Conservation (phyloP, 345 rosid genomes). For the Lumnitzera racemosa region DNA sequence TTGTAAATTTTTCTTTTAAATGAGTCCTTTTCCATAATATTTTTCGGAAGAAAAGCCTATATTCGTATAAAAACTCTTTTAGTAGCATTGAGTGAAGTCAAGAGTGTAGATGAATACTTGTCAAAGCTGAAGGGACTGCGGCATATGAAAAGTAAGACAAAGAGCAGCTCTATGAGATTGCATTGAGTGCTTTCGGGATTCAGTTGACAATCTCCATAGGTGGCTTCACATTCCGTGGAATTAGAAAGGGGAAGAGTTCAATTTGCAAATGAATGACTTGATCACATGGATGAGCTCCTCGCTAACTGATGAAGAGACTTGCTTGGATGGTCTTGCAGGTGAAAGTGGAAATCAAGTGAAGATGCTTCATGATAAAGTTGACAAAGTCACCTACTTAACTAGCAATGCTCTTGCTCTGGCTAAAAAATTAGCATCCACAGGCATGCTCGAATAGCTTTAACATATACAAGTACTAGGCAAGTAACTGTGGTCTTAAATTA, state of each 20-base stretch:
- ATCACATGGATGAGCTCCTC: conserved; percentile 67
- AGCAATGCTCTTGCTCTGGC: conserved; percentile 85
- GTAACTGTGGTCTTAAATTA: too few relatives aligned
- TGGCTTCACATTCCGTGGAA: conserved; percentile 49
- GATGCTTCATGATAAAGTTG: conserved; percentile 28
- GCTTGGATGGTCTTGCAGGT: conserved; percentile 66
- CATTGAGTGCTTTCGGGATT: conserved; percentile 43
- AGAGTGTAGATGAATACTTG: conserved; percentile 26
- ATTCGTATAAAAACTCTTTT: too few relatives aligned
- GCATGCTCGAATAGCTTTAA: conserved; percentile 6
- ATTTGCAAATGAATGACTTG: conserved; percentile 50
- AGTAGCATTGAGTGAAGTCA: conserved; percentile 52
- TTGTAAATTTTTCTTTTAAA: too few relatives aligned
- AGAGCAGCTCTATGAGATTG: conserved; percentile 60
- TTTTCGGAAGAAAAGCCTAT: too few relatives aligned
- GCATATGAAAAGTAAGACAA: conserved; percentile 25
- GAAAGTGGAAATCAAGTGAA: conserved; percentile 20
- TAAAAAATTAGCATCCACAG: conserved; percentile 57
- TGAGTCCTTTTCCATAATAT: too few relatives aligned
- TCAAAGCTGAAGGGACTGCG: conserved; percentile 15
- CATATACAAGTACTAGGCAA: too few relatives aligned
- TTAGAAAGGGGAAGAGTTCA: conserved; percentile 37
- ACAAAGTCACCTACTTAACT: conserved; percentile 35
- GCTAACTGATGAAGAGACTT: conserved; percentile 65
- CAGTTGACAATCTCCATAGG: conserved; percentile 53